Evolutionary conservation across 495 filamentous ascomycete species (phyloP).

Genomic region (Cercophora samala): DNA sequence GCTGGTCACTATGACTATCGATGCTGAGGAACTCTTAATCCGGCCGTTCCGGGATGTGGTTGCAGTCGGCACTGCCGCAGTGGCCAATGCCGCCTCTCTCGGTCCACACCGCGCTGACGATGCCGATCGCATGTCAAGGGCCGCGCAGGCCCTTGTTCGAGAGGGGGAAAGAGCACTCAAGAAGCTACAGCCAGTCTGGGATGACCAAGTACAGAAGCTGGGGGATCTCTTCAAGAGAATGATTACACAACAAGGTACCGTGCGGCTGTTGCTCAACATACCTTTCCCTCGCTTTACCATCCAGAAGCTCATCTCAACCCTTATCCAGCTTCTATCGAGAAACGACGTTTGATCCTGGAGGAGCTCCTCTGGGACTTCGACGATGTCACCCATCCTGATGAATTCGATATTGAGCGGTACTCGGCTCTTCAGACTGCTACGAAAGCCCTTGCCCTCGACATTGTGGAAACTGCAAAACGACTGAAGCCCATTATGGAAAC

Average conservation of each 20-base stretch:
- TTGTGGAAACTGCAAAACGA: constrained; percentile 36
- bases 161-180: constrained; percentile 38
- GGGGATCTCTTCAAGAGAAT: constrained; percentile 35
- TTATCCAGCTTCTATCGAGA: constrained; percentile 27
- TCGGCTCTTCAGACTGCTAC: constrained; percentile 35
- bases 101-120: constrained; percentile 18
- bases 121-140: constrained; percentile 28
- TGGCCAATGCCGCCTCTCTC: constrained; percentile 32
- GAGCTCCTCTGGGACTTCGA: constrained; percentile 42
- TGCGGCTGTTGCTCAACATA: not conserved
- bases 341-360: constrained; percentile 33
- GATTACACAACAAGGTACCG: constrained; percentile 37
- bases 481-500: constrained; percentile 25
- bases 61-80: constrained; percentile 32
- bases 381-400: constrained; percentile 34
- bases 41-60: constrained; percentile 39
- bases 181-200: constrained; percentile 36
- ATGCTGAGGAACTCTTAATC: constrained; percentile 38
- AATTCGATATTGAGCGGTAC: constrained; percentile 33
- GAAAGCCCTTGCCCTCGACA: constrained; percentile 38
- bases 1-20: constrained; percentile 28
- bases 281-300: not conserved
- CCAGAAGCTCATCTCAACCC: not conserved
- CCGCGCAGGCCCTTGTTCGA: constrained; percentile 31
- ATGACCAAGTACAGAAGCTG: constrained; percentile 32